phyloP scores from a whole-genome alignment of 1,284 basidiomycete genomes.

The Malassezia psittaci region DNA sequence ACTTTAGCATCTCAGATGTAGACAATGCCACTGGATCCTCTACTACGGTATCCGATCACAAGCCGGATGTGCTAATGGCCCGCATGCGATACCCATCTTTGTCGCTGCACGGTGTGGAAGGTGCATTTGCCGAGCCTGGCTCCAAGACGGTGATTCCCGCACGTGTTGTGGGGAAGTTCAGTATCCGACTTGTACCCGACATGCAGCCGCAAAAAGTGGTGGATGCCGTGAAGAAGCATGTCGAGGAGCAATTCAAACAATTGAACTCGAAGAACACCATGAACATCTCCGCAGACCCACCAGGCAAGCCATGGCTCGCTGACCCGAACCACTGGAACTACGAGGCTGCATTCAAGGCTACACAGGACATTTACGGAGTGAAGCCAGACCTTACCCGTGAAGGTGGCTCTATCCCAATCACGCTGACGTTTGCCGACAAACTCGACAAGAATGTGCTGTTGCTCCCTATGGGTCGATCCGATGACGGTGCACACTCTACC shows the following conservation, averaged over 20 bases:
- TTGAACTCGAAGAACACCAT: constrained; percentile 46
- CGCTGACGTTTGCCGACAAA: constrained; percentile 79
- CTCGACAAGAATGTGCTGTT: constrained; percentile 58
- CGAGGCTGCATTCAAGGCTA: constrained; percentile 76
- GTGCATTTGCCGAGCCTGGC: constrained; percentile 65
- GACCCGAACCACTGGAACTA: constrained; percentile 75
- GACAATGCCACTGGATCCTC: constrained; percentile 67
- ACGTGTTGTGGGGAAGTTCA: constrained; percentile 61
- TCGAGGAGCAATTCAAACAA: constrained; percentile 40
- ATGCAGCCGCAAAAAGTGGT: constrained; percentile 57
- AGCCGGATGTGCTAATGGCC: constrained; percentile 75
- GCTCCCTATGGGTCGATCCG: constrained; percentile 66
- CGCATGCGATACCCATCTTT: constrained; percentile 65
- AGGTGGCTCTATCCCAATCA: constrained; percentile 92
- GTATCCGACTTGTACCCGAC: constrained; percentile 62
- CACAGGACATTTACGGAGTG: constrained; percentile 67
- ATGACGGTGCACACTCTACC: constrained; percentile 81
- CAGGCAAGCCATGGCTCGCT: constrained; percentile 45
- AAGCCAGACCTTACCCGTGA: constrained; percentile 82
- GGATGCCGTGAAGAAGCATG: constrained; percentile 36
- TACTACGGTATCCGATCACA: constrained; percentile 69
- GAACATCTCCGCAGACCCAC: constrained; percentile 30
- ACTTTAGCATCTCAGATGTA: constrained; percentile 57
- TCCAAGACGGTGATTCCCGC: constrained; percentile 90
- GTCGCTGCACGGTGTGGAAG: constrained; percentile 91